Evolutionary conservation across 2,329 filamentous ascomycete genomes (phyloP).

Genomic region (Penicillium rolfsii): DNA sequence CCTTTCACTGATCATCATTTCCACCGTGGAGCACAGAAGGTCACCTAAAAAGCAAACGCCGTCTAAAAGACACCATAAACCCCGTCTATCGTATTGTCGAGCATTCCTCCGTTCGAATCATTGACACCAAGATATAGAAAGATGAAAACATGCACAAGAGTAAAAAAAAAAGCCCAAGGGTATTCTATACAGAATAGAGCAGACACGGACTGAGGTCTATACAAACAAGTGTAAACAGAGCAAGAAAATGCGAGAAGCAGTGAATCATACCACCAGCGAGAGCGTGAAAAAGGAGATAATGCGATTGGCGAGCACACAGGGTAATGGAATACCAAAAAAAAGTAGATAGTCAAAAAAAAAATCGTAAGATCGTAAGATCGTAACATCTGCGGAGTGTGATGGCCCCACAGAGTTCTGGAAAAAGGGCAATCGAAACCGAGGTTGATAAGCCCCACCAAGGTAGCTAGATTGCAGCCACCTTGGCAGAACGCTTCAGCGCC

Average conservation of each 20-base stretch:
- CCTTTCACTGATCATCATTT: background rate
- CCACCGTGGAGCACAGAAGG: background rate
- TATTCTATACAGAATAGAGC: slow-evolving; percentile 4
- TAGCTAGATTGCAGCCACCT: slow-evolving; percentile 12
- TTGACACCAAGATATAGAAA: background rate
- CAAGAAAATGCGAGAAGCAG: background rate
- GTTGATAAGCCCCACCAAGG: background rate
- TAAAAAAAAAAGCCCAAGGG: background rate
- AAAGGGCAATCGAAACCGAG: background rate
- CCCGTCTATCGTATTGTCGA: background rate
- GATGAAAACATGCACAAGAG: background rate
- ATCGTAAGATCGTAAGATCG: background rate
- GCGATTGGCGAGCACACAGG: background rate
- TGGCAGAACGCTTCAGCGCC: slow-evolving; percentile 35
- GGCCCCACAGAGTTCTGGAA: background rate
- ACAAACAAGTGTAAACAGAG: background rate
- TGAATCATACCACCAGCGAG: background rate
- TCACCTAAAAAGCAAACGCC: background rate
- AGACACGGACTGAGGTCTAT: slow-evolving; percentile 3
- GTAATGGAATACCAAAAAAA: background rate
- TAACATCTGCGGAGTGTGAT: background rate
- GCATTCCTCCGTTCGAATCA: background rate
- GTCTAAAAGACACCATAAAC: background rate
- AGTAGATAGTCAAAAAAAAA: background rate
- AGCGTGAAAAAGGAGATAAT: background rate